Base-by-base conservation (phyloP, 371 early-diverging fungal species). In the Mortierella sp. region DNA sequence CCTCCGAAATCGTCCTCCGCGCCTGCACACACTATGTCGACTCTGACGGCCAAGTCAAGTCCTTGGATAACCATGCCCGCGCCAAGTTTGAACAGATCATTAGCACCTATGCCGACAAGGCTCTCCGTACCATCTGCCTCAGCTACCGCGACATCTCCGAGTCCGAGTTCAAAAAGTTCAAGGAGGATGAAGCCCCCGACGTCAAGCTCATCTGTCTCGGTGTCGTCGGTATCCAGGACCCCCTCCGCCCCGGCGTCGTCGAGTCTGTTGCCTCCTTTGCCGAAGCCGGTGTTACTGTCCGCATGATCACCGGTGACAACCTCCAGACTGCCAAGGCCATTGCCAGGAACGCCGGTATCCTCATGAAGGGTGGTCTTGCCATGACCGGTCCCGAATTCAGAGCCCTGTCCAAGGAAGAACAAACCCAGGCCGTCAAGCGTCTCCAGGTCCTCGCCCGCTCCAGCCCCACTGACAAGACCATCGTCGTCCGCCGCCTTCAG, bases 281-380 rank as follows among this genome's bases (percentile, higher is more conserved):
- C 79, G 89, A 91, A 73, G 98, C 99, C 51, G 98, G 98, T 84
- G 96, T 99, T 26, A 91, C 93, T 83, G 97, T 98, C 14, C 95
- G 97, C 64, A 98, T 99, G 98, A 97, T 98, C 74, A 99, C 99
- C 11, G 99, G 99, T 79, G 99, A 99, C 91, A 97, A 97, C 88
- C 87, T 96, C 44, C 92, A 94, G 74, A 98, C 98, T 13, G 98
- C 99, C 24, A 91, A 92, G 44, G 94, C 95, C 3, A 97, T 98
- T 89, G 98, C 98, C 70, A 93, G 90, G 75, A 93, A 96, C 64
- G 95, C 96, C 69, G 97, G 97, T 79, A 98, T 99, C 67, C 88
- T 95, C 82, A 94, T 92, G 74, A 95, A 94, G 77, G 96, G 95
- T 71, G 95, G 97, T 69, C 83, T 96, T 51, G 96, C 95, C 28